Evolutionary conservation across 1,139 yeast species (phyloP).

Genomic region (Diutina ranongensis): DNA sequence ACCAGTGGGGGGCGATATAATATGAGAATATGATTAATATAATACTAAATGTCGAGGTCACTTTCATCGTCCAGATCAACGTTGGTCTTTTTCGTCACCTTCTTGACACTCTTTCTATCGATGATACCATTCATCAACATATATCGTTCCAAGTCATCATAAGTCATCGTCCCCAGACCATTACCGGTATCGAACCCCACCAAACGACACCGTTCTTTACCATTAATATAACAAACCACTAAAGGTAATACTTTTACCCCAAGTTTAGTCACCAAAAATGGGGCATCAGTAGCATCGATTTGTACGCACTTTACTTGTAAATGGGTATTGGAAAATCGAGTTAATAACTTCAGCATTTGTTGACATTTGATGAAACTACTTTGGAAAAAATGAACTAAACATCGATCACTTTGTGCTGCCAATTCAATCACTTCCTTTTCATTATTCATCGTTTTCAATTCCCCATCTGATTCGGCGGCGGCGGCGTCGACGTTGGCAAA

Average conservation of each 20-base stretch:
- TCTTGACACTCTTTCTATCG: background rate
- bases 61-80: background rate
- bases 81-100: background rate
- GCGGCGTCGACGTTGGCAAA: constrained; percentile 28
- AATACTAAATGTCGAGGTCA: background rate
- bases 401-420: constrained; percentile 28
- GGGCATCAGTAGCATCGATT: constrained; percentile 55
- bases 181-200: constrained; percentile 45
- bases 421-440: constrained; percentile 49
- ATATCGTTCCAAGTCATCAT: background rate
- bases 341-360: constrained; percentile 41
- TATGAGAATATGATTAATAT: background rate
- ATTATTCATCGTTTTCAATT: constrained; percentile 20
- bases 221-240: constrained; percentile 49
- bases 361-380: constrained; percentile 49
- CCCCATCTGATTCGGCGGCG: constrained; percentile 12
- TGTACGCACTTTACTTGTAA: constrained; percentile 41
- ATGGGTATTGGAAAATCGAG: constrained; percentile 43
- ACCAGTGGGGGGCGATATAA: no score
- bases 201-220: constrained; percentile 45
- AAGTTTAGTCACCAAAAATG: constrained; percentile 57
- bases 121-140: background rate
- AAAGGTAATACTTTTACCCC: constrained; percentile 61
- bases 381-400: constrained; percentile 56
- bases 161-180: background rate